Evolutionary conservation across 345 rosid species (phyloP).

Genomic region (Brassica rapa): DNA sequence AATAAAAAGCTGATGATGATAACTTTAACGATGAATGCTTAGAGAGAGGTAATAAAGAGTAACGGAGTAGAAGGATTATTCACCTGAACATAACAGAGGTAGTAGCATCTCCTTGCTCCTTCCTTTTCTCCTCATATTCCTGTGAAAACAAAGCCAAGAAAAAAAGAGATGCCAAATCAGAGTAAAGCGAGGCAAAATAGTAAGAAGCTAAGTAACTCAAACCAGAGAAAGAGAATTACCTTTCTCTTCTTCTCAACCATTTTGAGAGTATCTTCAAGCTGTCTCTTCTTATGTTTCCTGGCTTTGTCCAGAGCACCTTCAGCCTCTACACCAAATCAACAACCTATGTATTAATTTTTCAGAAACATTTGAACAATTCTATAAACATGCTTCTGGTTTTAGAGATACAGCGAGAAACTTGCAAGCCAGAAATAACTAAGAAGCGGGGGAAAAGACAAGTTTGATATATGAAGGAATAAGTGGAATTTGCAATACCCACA

Average conservation of each 20-base stretch:
- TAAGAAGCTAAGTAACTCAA: too few species aligned
- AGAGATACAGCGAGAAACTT: neutral
- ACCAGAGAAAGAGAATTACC: slow-evolving; percentile 63
- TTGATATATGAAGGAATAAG: neutral
- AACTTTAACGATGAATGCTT: slow-evolving; percentile 11
- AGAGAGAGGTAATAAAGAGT: neutral
- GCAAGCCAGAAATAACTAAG: neutral
- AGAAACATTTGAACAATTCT: neutral
- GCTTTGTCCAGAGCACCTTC: slow-evolving; percentile 99
- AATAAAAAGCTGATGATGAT: slow-evolving; percentile 3
- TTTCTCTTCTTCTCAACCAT: slow-evolving; percentile 89
- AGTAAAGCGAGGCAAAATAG: neutral
- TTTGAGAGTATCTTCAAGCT: slow-evolving; percentile 93
- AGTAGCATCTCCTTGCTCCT: slow-evolving; percentile 91
- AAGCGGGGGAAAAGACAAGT: neutral
- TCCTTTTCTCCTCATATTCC: slow-evolving; percentile 94
- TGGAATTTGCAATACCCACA: neutral
- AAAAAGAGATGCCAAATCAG: slow-evolving; percentile 8
- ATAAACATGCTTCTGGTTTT: neutral
- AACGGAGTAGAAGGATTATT: neutral
- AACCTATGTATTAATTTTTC: slow-evolving; percentile 18
- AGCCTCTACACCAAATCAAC: slow-evolving; percentile 67
- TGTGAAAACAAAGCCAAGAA: too few species aligned
- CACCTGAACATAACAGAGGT: slow-evolving; percentile 98
- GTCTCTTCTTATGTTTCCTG: slow-evolving; percentile 97